Evolutionary conservation across 2,329 filamentous ascomycete species (phyloP).

Genomic region (Aspergillus unguis): DNA sequence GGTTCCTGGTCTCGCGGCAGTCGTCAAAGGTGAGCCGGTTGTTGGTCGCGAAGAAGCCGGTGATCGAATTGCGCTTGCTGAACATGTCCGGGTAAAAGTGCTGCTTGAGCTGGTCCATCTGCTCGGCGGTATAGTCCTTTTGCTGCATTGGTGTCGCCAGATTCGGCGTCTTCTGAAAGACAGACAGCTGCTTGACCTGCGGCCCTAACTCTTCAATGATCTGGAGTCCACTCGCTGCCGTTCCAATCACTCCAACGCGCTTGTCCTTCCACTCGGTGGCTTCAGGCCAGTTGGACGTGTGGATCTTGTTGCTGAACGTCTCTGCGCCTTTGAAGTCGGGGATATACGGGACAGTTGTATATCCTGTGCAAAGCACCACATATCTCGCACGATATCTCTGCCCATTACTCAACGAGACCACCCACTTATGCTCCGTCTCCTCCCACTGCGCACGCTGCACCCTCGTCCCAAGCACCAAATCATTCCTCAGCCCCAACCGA

Average conservation of each 20-base stretch:
- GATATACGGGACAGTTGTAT: not conserved
- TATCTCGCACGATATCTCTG: not conserved
- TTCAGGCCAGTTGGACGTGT: not conserved
- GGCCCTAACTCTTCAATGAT: not conserved
- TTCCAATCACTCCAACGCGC: not conserved
- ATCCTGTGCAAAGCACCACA: not conserved
- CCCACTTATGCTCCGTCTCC: not conserved
- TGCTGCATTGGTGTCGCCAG: not conserved
- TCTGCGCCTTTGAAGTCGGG: not conserved
- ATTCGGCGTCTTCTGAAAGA: conserved; percentile 1
- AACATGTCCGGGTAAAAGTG: not conserved
- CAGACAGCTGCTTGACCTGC: not conserved
- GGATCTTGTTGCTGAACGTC: not conserved
- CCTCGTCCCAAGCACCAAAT: not conserved
- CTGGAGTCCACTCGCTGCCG: not conserved
- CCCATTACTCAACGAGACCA: not conserved
- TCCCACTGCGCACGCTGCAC: not conserved
- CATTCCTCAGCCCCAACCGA: not conserved
- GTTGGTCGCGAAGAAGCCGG: not conserved
- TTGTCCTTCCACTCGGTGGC: not conserved
- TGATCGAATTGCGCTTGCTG: not conserved
- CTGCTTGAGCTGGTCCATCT: not conserved
- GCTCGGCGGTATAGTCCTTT: not conserved
- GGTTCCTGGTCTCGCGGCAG: not conserved
- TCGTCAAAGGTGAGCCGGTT: not conserved